Evolutionary conservation across 768 basidiomycete genomes (phyloP).

Genomic region (Gyrodon lividus): DNA sequence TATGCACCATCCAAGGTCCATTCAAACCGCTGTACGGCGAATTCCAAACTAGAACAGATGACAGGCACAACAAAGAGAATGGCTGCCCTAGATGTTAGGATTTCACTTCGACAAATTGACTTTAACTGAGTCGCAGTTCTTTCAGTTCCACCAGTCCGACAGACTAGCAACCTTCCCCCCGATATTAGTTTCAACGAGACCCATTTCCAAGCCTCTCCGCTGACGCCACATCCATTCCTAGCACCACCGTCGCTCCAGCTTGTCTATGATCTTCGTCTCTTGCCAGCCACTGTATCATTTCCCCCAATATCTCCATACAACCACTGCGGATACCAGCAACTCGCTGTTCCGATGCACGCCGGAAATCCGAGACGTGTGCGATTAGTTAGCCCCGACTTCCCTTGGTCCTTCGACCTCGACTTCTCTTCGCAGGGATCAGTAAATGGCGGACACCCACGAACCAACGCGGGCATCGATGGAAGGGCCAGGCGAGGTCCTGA

Average conservation of each 20-base stretch:
- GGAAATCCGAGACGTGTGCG: not conserved
- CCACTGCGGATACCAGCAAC: not conserved
- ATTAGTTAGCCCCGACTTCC: constrained; percentile 8
- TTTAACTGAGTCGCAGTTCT: too few species aligned
- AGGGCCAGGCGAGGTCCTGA: not conserved
- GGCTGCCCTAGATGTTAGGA: not conserved
- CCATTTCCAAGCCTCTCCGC: not conserved
- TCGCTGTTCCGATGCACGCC: not conserved
- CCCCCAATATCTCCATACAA: not conserved
- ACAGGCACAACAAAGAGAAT: constrained; percentile 2
- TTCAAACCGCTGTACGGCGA: not conserved
- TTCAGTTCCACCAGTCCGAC: not conserved
- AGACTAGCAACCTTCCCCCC: not conserved
- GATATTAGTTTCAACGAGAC: not conserved
- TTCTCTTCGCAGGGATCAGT: not conserved
- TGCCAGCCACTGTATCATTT: not conserved
- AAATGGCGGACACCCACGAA: not conserved
- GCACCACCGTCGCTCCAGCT: not conserved
- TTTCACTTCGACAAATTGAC: too few species aligned
- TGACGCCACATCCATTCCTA: not conserved
- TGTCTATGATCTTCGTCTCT: constrained; percentile 6
- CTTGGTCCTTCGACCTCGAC: constrained; percentile 6
- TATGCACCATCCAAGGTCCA: not conserved
- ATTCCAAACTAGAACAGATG: not conserved
- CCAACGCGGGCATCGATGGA: not conserved